Evolutionary conservation across 2,329 filamentous ascomycete genomes (phyloP).

Genomic region (Colletotrichum magnum): DNA sequence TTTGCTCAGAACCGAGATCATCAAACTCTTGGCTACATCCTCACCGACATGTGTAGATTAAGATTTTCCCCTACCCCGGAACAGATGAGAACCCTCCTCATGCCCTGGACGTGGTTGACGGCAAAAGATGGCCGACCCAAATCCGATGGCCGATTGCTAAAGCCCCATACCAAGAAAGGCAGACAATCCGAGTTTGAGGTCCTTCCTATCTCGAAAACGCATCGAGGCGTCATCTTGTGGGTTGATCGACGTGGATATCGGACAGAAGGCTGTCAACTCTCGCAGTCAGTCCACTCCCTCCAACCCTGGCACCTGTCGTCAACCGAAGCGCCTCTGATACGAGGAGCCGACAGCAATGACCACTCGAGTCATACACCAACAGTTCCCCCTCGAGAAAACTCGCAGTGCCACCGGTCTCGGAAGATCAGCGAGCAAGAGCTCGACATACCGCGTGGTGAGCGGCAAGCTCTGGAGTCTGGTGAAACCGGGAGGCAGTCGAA

Average conservation of each 20-base stretch:
- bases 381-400: conserved; percentile 5
- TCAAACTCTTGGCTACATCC: conserved; percentile 6
- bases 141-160: conserved; percentile 11
- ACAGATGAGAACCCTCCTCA: neutral
- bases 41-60: conserved; percentile 19
- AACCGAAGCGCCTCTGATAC: conserved; percentile 25
- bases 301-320: conserved; percentile 3
- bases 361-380: conserved; percentile 20
- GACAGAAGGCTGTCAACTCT: conserved; percentile 1
- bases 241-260: conserved; percentile 3
- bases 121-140: neutral
- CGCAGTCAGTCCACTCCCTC: conserved; percentile 23
- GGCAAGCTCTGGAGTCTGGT: conserved; percentile 17
- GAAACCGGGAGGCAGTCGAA: conserved; percentile 18
- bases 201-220: conserved; percentile 3
- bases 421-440: conserved; percentile 6
- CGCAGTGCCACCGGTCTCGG: neutral
- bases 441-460: neutral
- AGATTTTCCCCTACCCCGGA: neutral
- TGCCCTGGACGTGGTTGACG: neutral
- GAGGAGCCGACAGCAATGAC: conserved; percentile 18
- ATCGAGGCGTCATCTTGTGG: conserved; percentile 5
- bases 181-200: conserved; percentile 10
- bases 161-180: neutral
- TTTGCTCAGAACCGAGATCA: conserved; percentile 8